Evolutionary conservation across 2,329 filamentous ascomycete species (phyloP).

Genomic region (Aspergillus alliaceus): DNA sequence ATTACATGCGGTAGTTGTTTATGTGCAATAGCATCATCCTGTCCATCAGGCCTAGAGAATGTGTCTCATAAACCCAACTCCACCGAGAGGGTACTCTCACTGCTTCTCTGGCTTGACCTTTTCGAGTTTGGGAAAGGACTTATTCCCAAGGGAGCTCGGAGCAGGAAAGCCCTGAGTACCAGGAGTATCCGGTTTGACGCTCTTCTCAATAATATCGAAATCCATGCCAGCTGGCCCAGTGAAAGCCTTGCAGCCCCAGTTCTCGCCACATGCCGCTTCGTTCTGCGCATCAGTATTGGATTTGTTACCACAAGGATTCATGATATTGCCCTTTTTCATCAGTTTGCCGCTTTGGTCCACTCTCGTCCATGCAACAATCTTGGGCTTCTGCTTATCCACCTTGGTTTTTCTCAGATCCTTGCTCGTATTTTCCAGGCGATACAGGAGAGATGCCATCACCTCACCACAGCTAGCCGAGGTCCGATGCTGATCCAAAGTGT

Average conservation of each 20-base stretch:
- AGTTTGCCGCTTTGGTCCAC: not conserved
- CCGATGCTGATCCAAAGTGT: not conserved
- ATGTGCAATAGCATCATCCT: not conserved
- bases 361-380: not conserved
- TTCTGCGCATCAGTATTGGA: not conserved
- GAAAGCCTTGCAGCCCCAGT: not conserved
- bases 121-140: not conserved
- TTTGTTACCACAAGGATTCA: not conserved
- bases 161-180: not conserved
- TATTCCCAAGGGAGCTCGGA: not conserved
- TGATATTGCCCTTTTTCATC: not conserved
- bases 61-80: not conserved
- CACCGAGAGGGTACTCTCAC: not conserved
- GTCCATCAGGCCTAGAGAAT: not conserved
- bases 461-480: not conserved
- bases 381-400: not conserved
- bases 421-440: not conserved
- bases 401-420: not conserved
- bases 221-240: not conserved
- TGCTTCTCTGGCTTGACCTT: not conserved
- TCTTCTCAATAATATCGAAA: not conserved
- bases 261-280: not conserved
- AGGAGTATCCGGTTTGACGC: not conserved
- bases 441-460: not conserved
- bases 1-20: not conserved